phyloP scores from a whole-genome alignment of 1,284 basidiomycete genomes.

The Leccinum pseudoinsigne region DNA sequence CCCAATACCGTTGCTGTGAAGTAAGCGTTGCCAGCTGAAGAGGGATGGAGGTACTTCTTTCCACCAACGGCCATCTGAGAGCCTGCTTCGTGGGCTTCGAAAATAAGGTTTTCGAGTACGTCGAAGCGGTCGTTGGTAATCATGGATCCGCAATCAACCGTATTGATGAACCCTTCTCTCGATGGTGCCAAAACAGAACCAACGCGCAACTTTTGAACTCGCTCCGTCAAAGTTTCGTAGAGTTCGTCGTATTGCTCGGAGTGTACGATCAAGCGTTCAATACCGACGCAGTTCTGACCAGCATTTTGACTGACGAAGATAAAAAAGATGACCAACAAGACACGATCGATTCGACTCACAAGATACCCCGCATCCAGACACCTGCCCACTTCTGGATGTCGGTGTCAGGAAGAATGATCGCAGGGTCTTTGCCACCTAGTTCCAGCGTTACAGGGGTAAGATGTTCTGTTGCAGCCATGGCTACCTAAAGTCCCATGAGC shows the following conservation, averaged over 20 bases:
- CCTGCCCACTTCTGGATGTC: conserved; percentile 71
- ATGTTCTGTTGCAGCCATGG: conserved; percentile 64
- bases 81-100: conserved; percentile 71
- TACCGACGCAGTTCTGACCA: conserved; percentile 97
- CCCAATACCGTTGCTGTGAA: conserved; percentile 89
- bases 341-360: conserved; percentile 53
- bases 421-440: conserved; percentile 85
- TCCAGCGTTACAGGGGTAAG: conserved; percentile 91
- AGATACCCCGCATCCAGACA: conserved; percentile 83
- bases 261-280: conserved; percentile 91
- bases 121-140: conserved; percentile 71
- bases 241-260: conserved; percentile 73
- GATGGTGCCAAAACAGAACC: conserved; percentile 67
- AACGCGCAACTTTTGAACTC: conserved; percentile 64
- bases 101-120: conserved; percentile 70
- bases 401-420: conserved; percentile 73
- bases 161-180: conserved; percentile 64
- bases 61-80: conserved; percentile 74
- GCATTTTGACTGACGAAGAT: conserved; percentile 69
- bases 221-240: conserved; percentile 60
- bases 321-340: background rate
- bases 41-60: conserved; percentile 60
- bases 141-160: conserved; percentile 84
- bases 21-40: conserved; percentile 71
- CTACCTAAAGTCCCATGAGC: too few relatives aligned